Conservation (phyloP, 495 filamentous ascomycete genomes). For the Hypoxylon lienhwacheense region DNA sequence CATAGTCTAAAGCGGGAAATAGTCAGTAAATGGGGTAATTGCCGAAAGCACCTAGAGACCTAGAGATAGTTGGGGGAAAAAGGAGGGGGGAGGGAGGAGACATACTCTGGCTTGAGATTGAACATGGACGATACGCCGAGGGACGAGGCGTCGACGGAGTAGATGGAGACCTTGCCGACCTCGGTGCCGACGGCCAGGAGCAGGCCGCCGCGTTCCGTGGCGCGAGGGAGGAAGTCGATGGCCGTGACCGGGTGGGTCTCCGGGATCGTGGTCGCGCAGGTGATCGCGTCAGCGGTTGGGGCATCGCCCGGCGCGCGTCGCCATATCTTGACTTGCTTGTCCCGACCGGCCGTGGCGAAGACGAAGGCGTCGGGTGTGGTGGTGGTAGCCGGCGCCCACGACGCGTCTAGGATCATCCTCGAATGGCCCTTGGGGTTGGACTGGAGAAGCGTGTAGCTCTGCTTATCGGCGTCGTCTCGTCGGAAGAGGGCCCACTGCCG, state of each 20-base stretch:
- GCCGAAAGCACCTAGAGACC: too few relatives aligned
- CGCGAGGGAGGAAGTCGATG: constrained; percentile 62
- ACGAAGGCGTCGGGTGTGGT: constrained; percentile 40
- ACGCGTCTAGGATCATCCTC: constrained; percentile 83
- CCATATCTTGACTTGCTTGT: constrained; percentile 87
- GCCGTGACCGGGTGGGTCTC: constrained; percentile 70
- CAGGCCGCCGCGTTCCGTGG: constrained; percentile 44
- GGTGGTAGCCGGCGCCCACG: constrained; percentile 72
- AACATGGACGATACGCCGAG: constrained; percentile 50
- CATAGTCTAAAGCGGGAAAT: constrained; percentile 41
- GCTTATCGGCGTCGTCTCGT: constrained; percentile 40
- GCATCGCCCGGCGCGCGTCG: constrained; percentile 32
- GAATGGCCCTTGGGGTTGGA: constrained; percentile 82
- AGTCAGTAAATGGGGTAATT: neutral
- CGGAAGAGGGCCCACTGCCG: constrained; percentile 84
- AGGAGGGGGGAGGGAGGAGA: too few relatives aligned
- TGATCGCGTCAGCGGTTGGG: constrained; percentile 32
- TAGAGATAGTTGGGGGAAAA: too few relatives aligned
- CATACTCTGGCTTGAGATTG: constrained; percentile 48
- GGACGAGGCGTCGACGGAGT: constrained; percentile 45
- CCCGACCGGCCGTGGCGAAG: constrained; percentile 87
- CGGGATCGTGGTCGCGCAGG: constrained; percentile 56
- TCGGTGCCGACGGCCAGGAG: constrained; percentile 71
- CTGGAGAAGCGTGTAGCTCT: constrained; percentile 56
- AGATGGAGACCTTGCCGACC: constrained; percentile 54